Conservation (phyloP, 352 stramenopile genomes). For the Albugo candida region DNA sequence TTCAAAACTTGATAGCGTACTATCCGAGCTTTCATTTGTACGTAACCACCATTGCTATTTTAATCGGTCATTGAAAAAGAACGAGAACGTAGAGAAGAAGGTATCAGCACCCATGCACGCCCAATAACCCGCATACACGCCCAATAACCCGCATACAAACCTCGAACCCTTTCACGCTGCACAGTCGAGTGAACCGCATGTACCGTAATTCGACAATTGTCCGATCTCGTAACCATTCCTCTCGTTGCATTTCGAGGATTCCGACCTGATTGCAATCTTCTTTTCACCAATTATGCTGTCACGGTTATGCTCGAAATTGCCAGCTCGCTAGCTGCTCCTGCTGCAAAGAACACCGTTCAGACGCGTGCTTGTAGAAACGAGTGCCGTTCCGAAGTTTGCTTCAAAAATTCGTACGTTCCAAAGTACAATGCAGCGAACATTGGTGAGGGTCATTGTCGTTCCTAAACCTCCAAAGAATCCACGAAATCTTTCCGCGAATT, state of each 20-base stretch:
- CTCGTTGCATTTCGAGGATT: slow-evolving; percentile 52
- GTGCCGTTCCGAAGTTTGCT: slow-evolving; percentile 10
- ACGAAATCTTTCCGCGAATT: slow-evolving; percentile 24
- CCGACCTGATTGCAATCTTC: slow-evolving; percentile 38
- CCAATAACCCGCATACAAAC: slow-evolving; percentile 55
- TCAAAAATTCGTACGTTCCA: slow-evolving; percentile 57
- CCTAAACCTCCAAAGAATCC: slow-evolving; percentile 50
- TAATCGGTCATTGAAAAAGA: slow-evolving; percentile 65
- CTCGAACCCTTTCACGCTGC: slow-evolving; percentile 31
- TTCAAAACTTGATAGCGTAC: slow-evolving; percentile 22
- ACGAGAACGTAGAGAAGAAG: slow-evolving; percentile 62
- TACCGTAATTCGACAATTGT: slow-evolving; percentile 43
- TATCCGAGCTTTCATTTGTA: too few species aligned
- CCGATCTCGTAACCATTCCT: slow-evolving; percentile 38
- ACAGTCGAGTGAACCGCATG: slow-evolving; percentile 45
- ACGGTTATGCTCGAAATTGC: slow-evolving; percentile 52
- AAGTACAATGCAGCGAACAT: slow-evolving; percentile 62
- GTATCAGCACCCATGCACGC: slow-evolving; percentile 68
- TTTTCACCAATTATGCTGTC: slow-evolving; percentile 69
- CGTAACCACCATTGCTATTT: slow-evolving; percentile 22
- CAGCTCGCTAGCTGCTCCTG: slow-evolving; percentile 38
- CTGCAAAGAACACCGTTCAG: slow-evolving; percentile 42
- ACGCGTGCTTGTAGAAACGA: slow-evolving; percentile 19
- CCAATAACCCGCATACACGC: too few species aligned
- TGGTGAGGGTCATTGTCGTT: slow-evolving; percentile 57